Percentiles rank a stretch among this genome's conserved stretches.
These are phyloP conservation scores for Oidiodendron maius DNA, from an alignment of 495 filamentous ascomycete genomes.

Conservation along the genomic window DNA sequence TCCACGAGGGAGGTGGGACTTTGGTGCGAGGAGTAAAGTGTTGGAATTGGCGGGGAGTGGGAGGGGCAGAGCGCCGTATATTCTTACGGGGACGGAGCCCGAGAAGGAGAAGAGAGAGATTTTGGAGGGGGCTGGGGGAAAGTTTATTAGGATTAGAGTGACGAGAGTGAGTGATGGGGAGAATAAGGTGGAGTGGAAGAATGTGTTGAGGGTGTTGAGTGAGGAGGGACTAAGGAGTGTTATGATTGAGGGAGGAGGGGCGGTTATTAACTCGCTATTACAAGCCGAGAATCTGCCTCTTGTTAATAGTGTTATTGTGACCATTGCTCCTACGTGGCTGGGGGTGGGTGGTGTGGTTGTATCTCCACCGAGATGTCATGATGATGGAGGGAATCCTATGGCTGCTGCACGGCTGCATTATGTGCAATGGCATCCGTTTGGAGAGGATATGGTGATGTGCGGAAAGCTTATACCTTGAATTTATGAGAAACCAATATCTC, in stretches of 20 bases:
- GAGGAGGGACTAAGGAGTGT: conserved; percentile 54
- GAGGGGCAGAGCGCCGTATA: conserved; percentile 65
- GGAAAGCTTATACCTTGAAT: not conserved
- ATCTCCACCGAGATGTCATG: conserved; percentile 41
- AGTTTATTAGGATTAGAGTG: conserved; percentile 3
- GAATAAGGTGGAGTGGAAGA: conserved; percentile 17
- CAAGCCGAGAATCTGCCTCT: conserved; percentile 51
- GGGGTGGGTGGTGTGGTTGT: conserved; percentile 73
- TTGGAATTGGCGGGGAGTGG: conserved; percentile 57
- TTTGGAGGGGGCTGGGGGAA: conserved; percentile 22
- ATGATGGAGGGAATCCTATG: conserved; percentile 46
- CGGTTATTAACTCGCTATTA: conserved; percentile 71
- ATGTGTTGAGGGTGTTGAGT: conserved; percentile 7
- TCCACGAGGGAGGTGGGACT: conserved; percentile 61
- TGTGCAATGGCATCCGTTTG: conserved; percentile 67
- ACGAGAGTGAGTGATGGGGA: not conserved
- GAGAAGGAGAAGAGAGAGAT: not conserved
- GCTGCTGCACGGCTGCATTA: conserved; percentile 42
- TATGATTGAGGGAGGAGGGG: conserved; percentile 89
- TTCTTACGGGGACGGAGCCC: conserved; percentile 36
- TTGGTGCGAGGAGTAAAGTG: conserved; percentile 37
- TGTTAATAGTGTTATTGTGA: conserved; percentile 71
- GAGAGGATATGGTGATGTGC: conserved; percentile 74
- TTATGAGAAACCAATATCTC: too few species aligned
- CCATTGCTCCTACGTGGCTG: conserved; percentile 78